Evolutionary conservation across 208 protist genomes (phyloP).

Genomic region (Polymyxa betae): DNA sequence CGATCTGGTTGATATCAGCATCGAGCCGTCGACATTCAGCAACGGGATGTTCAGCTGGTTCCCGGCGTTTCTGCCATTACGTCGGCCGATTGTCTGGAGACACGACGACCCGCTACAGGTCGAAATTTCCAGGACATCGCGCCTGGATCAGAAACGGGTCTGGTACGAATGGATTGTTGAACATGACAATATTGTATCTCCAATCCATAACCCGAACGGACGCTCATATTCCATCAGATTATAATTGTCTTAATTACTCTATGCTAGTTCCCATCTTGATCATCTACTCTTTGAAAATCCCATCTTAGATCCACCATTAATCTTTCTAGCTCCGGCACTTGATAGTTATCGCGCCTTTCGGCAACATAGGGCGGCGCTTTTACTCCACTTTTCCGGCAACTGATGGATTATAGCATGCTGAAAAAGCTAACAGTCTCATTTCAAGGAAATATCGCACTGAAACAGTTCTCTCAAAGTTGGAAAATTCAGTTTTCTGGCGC

Average conservation of each 20-base stretch:
- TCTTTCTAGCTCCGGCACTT: too few relatives aligned
- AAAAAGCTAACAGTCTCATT: too few relatives aligned
- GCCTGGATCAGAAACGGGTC: conserved; percentile 67
- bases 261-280: neutral
- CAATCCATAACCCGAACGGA: conserved; percentile 80
- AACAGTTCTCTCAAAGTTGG: too few relatives aligned
- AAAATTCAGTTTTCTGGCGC: too few relatives aligned
- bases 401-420: too few relatives aligned
- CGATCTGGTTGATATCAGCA: conserved; percentile 58
- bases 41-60: conserved; percentile 88
- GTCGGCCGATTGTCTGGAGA: conserved; percentile 58
- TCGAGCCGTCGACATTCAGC: conserved; percentile 72
- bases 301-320: too few relatives aligned
- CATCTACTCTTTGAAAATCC: neutral
- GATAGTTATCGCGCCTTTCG: too few relatives aligned
- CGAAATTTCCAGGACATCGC: conserved; percentile 65
- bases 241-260: conserved; percentile 46
- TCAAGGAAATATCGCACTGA: too few relatives aligned
- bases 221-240: conserved; percentile 78
- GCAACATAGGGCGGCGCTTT: too few relatives aligned
- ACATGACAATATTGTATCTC: conserved; percentile 58
- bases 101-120: neutral
- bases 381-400: too few relatives aligned
- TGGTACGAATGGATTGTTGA: conserved; percentile 87
- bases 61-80: conserved; percentile 80